These are phyloP conservation scores for Fusarium keratoplasticum DNA, from an alignment of 2,329 filamentous ascomycete species.

Conservation along the genomic window DNA sequence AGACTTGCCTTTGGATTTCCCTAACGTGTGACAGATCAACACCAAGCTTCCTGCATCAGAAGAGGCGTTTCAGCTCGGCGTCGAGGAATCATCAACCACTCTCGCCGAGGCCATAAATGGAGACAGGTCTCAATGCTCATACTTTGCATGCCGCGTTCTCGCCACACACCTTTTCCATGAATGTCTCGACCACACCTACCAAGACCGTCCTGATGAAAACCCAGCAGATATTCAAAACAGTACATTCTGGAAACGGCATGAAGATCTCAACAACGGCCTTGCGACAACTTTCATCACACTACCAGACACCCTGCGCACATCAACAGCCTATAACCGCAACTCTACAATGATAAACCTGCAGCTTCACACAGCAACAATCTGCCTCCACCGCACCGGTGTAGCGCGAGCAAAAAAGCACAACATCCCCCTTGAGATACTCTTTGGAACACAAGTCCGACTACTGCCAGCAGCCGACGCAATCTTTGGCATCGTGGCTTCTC, in stretches of 20 bases:
- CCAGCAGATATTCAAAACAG: slow-evolving; percentile 54
- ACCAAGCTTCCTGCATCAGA: slow-evolving; percentile 82
- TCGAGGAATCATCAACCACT: slow-evolving; percentile 68
- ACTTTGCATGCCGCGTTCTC: slow-evolving; percentile 76
- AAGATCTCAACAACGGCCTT: slow-evolving; percentile 80
- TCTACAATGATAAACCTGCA: slow-evolving; percentile 85
- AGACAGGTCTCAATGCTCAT: slow-evolving; percentile 62
- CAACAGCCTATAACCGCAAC: slow-evolving; percentile 73
- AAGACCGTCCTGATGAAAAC: slow-evolving; percentile 69
- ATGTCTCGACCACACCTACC: slow-evolving; percentile 78
- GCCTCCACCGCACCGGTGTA: slow-evolving; percentile 85
- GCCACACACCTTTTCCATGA: slow-evolving; percentile 82
- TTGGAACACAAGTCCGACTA: slow-evolving; percentile 73
- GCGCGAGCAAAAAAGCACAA: slow-evolving; percentile 68
- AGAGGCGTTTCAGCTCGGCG: slow-evolving; percentile 75
- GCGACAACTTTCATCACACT: slow-evolving; percentile 79
- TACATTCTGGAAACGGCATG: slow-evolving; percentile 84
- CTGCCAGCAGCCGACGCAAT: slow-evolving; percentile 85
- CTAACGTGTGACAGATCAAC: slow-evolving; percentile 62
- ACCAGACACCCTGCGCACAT: slow-evolving; percentile 77
- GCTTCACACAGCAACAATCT: slow-evolving; percentile 85
- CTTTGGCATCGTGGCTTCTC: slow-evolving; percentile 75
- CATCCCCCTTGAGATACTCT: slow-evolving; percentile 1
- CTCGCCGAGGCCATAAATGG: slow-evolving; percentile 72
- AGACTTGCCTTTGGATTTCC: accelerated